Evolutionary conservation across 1,139 yeast species (phyloP), one percentile per base, ranked within the genome.

Genomic region (Nakaseomyces bracarensis): DNA sequence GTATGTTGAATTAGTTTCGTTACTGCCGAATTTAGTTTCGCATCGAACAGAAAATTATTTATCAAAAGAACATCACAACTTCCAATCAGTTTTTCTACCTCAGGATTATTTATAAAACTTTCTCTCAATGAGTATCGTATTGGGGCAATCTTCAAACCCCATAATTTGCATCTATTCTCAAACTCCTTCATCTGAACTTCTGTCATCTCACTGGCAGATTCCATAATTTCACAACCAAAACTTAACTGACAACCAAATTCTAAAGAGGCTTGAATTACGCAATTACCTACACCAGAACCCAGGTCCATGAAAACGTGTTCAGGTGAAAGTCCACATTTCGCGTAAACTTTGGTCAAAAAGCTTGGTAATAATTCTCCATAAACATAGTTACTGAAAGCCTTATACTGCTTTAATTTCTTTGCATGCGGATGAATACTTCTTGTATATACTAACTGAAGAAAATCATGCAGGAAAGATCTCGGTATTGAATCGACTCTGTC

Each of bases 221-320:
- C 72, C 95, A 86, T 87, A 36, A 89, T 71, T 58, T 89, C 97
- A 62, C 93, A 84, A 0, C 97, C 97, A 55, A 85, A 86, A 60
- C 94, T 79, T 15, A 53, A 16, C 40, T 69, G 68, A 46, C 89
- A 84, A 1, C 96, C 95, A 59, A 77, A 79, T 54, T 87, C 95
- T 22, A 87, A 64, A 0, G 96, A 87, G 0, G 96, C 95, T 60
- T 87, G 96, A 40, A 87, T 72, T 0, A 84, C 82, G 43, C 96
- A 85, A 57, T 87, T 87, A 0, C 96, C 97, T 3, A 89, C 96
- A 4, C 96, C 96, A 0, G 95, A 85, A 0, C 96, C 97, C 29
- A 89, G 68, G 61, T 84, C 96, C 47, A 87, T 78, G 55, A 86
- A 87, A 19, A 70, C 73, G 41, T 76, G 74, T 1, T 63, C 62